Evolutionary conservation across 257 asterid species (phyloP).

Genomic region (Solanum ahanhuiri): DNA sequence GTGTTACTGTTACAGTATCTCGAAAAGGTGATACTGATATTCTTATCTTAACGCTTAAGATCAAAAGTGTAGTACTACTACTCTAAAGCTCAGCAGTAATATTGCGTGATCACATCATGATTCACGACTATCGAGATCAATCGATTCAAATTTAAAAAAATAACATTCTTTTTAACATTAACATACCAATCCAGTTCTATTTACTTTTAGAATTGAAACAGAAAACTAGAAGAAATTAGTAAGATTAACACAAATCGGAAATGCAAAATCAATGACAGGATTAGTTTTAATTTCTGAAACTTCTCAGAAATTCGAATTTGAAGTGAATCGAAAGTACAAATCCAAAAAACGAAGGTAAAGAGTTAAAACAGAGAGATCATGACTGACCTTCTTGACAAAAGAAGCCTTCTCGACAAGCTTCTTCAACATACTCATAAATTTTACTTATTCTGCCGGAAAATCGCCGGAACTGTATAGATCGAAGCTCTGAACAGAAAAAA

Average conservation of each 20-base stretch:
- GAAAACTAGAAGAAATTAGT: not conserved
- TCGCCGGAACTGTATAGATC: not conserved
- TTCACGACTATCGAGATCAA: not conserved
- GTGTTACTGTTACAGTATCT: not conserved
- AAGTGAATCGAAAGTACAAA: not conserved
- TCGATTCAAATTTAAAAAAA: not conserved
- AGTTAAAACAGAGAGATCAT: not conserved
- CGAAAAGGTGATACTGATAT: not conserved
- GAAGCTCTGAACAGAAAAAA: not conserved
- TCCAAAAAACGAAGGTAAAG: no score
- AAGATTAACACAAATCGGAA: not conserved
- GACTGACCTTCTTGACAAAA: slow-evolving; percentile 52
- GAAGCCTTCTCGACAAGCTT: slow-evolving; percentile 90
- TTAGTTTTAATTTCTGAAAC: not conserved
- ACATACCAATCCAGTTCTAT: not conserved
- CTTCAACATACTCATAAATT: slow-evolving; percentile 17
- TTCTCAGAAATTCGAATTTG: not conserved
- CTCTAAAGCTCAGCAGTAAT: not conserved
- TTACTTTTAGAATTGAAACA: not conserved
- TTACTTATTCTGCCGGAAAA: not conserved
- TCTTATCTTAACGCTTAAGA: not conserved
- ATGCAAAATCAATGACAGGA: not conserved
- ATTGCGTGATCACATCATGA: not conserved
- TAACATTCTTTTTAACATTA: not conserved
- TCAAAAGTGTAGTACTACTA: not conserved